Evolutionary conservation across 768 basidiomycete species (phyloP), one percentile per base, ranked within the genome.

Genomic region (Lenzites betulinus): DNA sequence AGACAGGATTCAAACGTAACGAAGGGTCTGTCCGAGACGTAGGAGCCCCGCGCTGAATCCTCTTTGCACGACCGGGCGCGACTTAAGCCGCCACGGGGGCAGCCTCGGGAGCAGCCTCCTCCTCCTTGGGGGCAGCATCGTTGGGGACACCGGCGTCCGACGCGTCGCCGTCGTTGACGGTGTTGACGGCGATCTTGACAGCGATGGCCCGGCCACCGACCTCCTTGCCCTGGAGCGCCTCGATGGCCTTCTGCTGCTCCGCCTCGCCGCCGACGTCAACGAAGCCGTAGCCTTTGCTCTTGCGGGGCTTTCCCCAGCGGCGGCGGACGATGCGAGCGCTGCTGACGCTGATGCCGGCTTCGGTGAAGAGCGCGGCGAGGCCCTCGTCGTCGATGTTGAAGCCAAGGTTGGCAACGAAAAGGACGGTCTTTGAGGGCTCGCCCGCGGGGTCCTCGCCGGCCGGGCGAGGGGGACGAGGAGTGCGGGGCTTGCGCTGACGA

Each of bases 371-470:
- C 46, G 85, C 78, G 26, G 83, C 72, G 65, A 99, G 87, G 54
- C 82, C 88, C 30, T 80, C 89, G 71, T 98, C 95, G 59, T 93
- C 92, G 64, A 98, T 85, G 73, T 78, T 87, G 85, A 98, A 98
- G 46, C 94, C 93, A 62, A 98, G 93, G 80, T 98, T 98, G 78
- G 95, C 96, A 67, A 98, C 95, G 69, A 98, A 98, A 66, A 98
- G 81, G 78, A 92, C 86, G 58, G 82, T 90, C 80, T 89, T 89
- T 72, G 92, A 94, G 30, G 89, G 92, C 73, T 93, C 93, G 69
- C 94, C 94, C 54, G 78, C 80, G 28, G 94, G 93, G 61, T 91
- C 90, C 74, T 93, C 89, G 54, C 92, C 93, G 30, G 80, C 83
- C 28, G 90, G 83, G 69, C 92, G 92, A 53, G 80, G 75, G 56